phyloP scores from a whole-genome alignment of 2,329 filamentous ascomycete species.

The Aspergillus piperis region DNA sequence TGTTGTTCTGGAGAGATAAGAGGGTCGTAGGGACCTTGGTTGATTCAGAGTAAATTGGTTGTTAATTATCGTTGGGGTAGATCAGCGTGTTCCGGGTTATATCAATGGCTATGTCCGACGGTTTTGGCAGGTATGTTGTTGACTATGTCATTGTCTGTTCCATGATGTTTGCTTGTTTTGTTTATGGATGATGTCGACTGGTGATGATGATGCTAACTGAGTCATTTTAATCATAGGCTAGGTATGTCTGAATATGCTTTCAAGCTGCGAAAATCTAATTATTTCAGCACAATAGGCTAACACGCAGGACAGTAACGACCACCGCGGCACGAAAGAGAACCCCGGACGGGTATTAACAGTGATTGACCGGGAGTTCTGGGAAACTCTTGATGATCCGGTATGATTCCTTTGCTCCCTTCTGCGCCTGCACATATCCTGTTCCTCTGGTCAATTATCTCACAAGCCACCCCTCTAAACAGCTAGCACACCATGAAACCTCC shows the following conservation, averaged over 20 bases:
- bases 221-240: constrained; percentile 28
- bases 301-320: constrained; percentile 70
- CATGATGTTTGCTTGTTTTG: neutral
- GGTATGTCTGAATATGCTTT: constrained; percentile 22
- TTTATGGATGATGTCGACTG: neutral
- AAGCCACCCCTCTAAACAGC: constrained; percentile 24
- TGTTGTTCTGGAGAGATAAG: neutral
- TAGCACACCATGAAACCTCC: constrained; percentile 35
- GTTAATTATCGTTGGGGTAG: constrained; percentile 50
- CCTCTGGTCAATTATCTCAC: neutral
- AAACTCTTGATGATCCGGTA: constrained; percentile 68
- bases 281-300: constrained; percentile 6
- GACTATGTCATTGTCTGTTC: neutral
- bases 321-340: constrained; percentile 83
- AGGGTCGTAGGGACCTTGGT: neutral
- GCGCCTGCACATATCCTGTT: no score
- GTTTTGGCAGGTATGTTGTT: constrained; percentile 89
- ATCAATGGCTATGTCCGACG: constrained; percentile 90
- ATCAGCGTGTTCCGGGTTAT: constrained; percentile 82
- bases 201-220: neutral
- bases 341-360: constrained; percentile 93
- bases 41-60: neutral
- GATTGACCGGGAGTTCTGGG: constrained; percentile 82
- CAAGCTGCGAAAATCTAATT: constrained; percentile 10
- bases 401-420: constrained; percentile 12